A percentile compares a stretch with the other conserved stretches of the same genome.
Evolutionary conservation across 1,284 basidiomycete genomes (phyloP).

Genomic region (Marasmius fiardii): DNA sequence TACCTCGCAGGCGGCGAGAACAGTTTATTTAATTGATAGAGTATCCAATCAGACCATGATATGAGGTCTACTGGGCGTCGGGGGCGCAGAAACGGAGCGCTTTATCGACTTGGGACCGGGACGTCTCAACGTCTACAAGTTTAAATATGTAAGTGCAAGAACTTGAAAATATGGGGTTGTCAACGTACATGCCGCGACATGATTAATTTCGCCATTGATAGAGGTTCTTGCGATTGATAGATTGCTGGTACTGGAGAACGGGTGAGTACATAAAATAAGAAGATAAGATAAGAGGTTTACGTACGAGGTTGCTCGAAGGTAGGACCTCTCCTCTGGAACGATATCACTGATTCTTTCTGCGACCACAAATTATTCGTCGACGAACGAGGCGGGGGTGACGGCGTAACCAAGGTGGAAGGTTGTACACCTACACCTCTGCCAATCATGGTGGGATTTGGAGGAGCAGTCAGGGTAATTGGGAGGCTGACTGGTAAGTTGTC

Average conservation of each 20-base stretch:
- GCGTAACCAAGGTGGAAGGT: conserved; percentile 11
- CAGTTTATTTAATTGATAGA: neutral
- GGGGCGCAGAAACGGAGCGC: conserved; percentile 9
- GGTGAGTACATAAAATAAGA: neutral
- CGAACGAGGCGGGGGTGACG: neutral
- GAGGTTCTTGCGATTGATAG: conserved; percentile 36
- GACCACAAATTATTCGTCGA: neutral
- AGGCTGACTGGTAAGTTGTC: conserved; percentile 29
- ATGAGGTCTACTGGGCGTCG: conserved; percentile 9
- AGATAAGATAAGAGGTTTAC: conserved; percentile 16
- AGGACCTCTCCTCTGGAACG: conserved; percentile 23
- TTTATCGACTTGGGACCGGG: conserved; percentile 32
- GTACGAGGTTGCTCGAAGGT: conserved; percentile 35
- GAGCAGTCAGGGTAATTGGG: conserved; percentile 24
- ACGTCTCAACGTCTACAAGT: conserved; percentile 32
- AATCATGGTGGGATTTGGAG: conserved; percentile 14
- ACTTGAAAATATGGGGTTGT: neutral
- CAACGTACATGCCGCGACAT: conserved; percentile 42
- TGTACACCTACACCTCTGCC: conserved; percentile 25
- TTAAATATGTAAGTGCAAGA: neutral
- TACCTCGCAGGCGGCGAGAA: neutral
- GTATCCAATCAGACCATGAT: conserved; percentile 13
- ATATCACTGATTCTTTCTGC: neutral
- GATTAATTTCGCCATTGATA: conserved; percentile 45
- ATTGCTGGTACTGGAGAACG: conserved; percentile 31